Evolutionary conservation across 352 stramenopile species (phyloP).

Genomic region (Pilasporangium apinafurcum): DNA sequence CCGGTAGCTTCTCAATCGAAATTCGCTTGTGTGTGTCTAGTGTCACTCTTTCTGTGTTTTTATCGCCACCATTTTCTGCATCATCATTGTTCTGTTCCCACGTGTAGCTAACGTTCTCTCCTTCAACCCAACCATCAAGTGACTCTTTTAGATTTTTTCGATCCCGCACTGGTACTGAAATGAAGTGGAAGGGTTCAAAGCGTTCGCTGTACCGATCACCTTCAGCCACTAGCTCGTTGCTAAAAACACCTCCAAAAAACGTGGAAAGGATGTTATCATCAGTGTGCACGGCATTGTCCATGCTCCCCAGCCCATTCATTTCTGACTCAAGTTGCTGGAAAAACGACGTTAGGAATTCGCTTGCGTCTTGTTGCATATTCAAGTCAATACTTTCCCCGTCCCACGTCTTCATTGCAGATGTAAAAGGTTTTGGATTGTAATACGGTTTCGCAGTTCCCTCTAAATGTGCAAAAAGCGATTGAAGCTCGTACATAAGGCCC

Average conservation of each 20-base stretch:
- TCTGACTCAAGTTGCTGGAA: slow-evolving; percentile 90
- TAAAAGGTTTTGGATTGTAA: slow-evolving; percentile 80
- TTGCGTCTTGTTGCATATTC: slow-evolving; percentile 90
- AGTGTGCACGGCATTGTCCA: slow-evolving; percentile 12
- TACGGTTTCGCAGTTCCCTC: slow-evolving; percentile 81
- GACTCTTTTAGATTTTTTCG: slow-evolving; percentile 83
- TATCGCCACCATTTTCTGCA: slow-evolving; percentile 11
- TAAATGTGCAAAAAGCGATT: slow-evolving; percentile 88
- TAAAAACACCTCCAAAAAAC: slow-evolving; percentile 88
- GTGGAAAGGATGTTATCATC: slow-evolving; percentile 82
- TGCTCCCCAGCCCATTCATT: slow-evolving; percentile 68
- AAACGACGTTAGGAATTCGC: slow-evolving; percentile 91
- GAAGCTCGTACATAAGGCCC: slow-evolving; percentile 77
- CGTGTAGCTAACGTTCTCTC: slow-evolving; percentile 88
- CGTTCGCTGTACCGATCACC: slow-evolving; percentile 82
- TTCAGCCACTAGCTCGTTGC: slow-evolving; percentile 89
- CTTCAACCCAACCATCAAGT: slow-evolving; percentile 82
- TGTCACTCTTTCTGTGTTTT: slow-evolving; percentile 63
- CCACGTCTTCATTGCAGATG: slow-evolving; percentile 80
- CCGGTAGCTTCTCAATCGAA: slow-evolving; percentile 84
- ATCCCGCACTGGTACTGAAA: slow-evolving; percentile 86
- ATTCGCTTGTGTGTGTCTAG: slow-evolving; percentile 88
- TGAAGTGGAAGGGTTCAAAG: slow-evolving; percentile 88
- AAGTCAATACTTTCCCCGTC: slow-evolving; percentile 86
- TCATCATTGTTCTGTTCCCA: slow-evolving; percentile 58